phyloP scores from a whole-genome alignment of 257 asterid species.

The Buddleja alternifolia region DNA sequence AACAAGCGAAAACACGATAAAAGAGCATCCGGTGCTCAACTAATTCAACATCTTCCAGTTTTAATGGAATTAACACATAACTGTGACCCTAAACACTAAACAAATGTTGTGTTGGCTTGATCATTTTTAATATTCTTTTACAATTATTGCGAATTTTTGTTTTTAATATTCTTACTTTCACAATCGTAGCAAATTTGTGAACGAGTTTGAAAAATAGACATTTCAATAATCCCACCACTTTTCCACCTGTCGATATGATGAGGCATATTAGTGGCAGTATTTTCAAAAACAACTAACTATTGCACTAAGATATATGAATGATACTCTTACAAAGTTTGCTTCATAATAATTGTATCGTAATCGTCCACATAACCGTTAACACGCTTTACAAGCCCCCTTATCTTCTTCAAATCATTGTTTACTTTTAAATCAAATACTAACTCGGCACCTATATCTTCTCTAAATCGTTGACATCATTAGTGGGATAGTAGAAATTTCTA shows the following conservation, averaged over 20 bases:
- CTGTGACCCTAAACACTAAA: background rate
- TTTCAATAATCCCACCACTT: background rate
- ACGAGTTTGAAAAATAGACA: conserved; percentile 3
- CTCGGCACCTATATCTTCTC: background rate
- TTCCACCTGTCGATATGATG: conserved; percentile 6
- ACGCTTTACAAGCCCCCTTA: background rate
- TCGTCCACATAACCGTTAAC: too few relatives aligned
- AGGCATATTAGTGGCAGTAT: background rate
- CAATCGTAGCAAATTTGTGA: conserved; percentile 8
- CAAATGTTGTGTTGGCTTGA: background rate
- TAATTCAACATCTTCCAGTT: conserved; percentile 6
- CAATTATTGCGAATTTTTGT: background rate
- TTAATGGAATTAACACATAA: background rate
- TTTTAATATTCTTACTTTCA: background rate
- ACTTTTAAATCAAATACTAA: background rate
- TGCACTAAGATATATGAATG: background rate
- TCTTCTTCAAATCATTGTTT: background rate
- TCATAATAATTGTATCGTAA: background rate
- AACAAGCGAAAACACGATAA: conserved; percentile 4
- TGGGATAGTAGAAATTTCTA: background rate
- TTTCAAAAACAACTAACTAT: background rate
- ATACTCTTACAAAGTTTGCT: background rate
- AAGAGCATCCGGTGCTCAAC: conserved; percentile 6
- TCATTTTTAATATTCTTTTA: background rate
- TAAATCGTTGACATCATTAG: background rate